Evolutionary conservation across 1,139 yeast genomes (phyloP), one percentile per base, ranked within the genome.

Genomic region (Suhomyces terraborum): DNA sequence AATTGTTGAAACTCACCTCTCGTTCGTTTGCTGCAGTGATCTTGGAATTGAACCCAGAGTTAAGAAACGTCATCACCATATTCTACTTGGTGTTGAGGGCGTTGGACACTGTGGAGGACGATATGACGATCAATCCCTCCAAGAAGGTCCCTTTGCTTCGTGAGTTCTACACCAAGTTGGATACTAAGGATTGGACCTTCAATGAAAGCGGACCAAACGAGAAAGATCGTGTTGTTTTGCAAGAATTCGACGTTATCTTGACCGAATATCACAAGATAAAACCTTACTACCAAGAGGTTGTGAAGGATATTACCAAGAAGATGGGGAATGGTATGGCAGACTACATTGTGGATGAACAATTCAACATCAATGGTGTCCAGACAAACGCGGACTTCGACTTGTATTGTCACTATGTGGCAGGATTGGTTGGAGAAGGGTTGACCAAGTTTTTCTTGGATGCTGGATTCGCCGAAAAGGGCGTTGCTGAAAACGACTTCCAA

Each of bases 271-370:
- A 84, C 58, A 72, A 73, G 48, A 74, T 93, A 55, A 82, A 82
- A 56, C 82, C 88, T 3, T 81, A 75, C 47, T 91, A 88, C 62
- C 94, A 85, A 65, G 84, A 77, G 41, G 84, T 91, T 31, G 80
- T 93, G 52, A 77, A 75, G 52, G 88, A 84, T 47, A 87, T 88
- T 53, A 82, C 96, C 38, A 56, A 70, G 41, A 75, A 83, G 60
- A 93, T 93, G 98, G 98, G 98, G 41, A 82, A 87, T 52, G 98
- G 98, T 43, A 93, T 93, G 99, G 98, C 98, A 22, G 93, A 88
- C 56, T 93, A 91, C 63, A 84, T 88, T 42, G 73, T 79, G 55
- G 84, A 87, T 56, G 94, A 85, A 42, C 76, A 81, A 46, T 88
- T 87, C 66, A 88, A 88, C 61, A 63, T 79, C 53, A 80, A 80